Evolutionary conservation across 805 yeast species (phyloP).

Genomic region (Candida corydali): DNA sequence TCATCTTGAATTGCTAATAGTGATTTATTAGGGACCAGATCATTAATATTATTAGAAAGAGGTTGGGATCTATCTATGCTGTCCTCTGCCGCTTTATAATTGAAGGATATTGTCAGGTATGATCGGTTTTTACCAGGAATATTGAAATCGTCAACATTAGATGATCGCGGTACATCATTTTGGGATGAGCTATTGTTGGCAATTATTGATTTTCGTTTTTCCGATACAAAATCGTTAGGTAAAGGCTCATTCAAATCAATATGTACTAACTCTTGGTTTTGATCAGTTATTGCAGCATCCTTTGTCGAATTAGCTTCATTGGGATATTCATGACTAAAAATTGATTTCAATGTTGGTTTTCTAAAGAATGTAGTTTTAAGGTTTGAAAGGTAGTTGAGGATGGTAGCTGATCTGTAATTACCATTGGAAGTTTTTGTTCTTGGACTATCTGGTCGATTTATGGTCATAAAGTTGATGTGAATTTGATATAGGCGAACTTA

Average conservation of each 20-base stretch:
- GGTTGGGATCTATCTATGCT: no score
- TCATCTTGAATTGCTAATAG: background rate
- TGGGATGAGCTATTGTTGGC: conserved; percentile 10
- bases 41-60: background rate
- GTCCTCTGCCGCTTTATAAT: conserved; percentile 15
- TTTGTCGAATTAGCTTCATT: background rate
- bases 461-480: no score
- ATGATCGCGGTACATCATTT: conserved; percentile 23
- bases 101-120: conserved; percentile 17
- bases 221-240: conserved; percentile 20
- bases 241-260: conserved; percentile 14
- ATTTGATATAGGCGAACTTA: no score
- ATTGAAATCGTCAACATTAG: conserved; percentile 13
- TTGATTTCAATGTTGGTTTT: background rate
- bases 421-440: no score
- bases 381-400: background rate
- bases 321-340: background rate
- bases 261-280: background rate
- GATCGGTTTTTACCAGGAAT: conserved; percentile 9
- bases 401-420: background rate
- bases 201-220: conserved; percentile 22
- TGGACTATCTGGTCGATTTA: no score
- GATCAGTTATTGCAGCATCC: background rate
- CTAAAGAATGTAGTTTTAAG: background rate
- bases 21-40: background rate